Conservation (phyloP, 352 stramenopile genomes). For the Globisporangium abappressorium region DNA sequence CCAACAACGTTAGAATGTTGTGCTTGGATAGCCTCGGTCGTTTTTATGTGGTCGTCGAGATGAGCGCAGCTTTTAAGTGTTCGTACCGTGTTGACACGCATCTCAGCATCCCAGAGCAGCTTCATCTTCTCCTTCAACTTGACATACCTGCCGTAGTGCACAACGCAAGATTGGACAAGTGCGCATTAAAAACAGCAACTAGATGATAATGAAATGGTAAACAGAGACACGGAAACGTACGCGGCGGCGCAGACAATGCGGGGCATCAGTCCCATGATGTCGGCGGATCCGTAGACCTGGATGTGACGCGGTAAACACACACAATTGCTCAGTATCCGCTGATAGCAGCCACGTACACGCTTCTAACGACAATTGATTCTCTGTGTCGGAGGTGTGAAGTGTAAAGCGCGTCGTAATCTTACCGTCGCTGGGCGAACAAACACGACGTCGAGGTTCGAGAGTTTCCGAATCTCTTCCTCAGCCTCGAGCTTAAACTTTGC, state of each 20-base stretch:
- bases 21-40: neutral
- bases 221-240: conserved; percentile 34
- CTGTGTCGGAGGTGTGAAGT: neutral
- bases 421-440: conserved; percentile 79
- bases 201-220: neutral
- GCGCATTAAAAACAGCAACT: neutral
- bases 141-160: conserved; percentile 48
- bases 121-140: conserved; percentile 88
- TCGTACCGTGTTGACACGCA: conserved; percentile 82
- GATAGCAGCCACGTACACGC: neutral
- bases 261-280: conserved; percentile 82
- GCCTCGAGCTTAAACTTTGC: conserved; percentile 87
- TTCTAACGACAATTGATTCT: no score
- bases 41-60: neutral
- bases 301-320: neutral
- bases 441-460: conserved; percentile 57
- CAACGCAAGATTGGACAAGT: neutral
- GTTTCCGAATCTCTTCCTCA: conserved; percentile 63
- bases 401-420: neutral
- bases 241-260: conserved; percentile 80
- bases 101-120: conserved; percentile 82
- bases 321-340: no score
- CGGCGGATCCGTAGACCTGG: conserved; percentile 76
- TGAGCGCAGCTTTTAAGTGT: neutral
- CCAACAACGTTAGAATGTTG: neutral